Evolutionary conservation across 1,284 basidiomycete genomes (phyloP), one percentile per base, ranked within the genome.

Genomic region (Austropuccinia psidii): DNA sequence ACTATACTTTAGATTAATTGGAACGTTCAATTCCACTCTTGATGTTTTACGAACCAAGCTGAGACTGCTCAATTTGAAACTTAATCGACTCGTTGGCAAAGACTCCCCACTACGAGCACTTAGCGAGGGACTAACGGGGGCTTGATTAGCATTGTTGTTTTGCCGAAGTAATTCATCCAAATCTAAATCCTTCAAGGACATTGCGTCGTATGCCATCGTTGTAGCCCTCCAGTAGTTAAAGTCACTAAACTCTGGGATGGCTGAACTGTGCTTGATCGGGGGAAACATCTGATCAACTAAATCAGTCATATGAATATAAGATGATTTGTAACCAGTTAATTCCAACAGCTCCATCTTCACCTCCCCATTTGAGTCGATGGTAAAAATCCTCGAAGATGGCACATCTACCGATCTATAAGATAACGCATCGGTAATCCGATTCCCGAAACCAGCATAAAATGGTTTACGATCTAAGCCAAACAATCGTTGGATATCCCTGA

Each of bases 241-340:
- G 81, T 98, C 95, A 21, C 93, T 97, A 80, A 86, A 98, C 80
- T 96, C 93, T 0, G 91, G 88, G 78, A 92, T 87, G n/a, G 69
- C 55, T n/a, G 31, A 47, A 61, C 47, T 49, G 31, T 45, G 58
- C 37, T 77, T 77, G 75, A 98, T 92, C 0, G 95, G 93, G 31
- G 96, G 96, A 84, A 99, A 99, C 89, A 97, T 95, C 81, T 97
- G 94, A 37, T 99, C 94, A 37, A 99, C 96, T 17, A 98, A 86
- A 81, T 98, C 95, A 19, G 95, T 97, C 93, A 95, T 97, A 80
- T 93, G 89, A 76, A 93, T 94, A 81, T 94, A 92, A 86, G 91
- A 93, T 37, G 93, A 96, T 80, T 95, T 97, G 84, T 98, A 97
- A 0, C 95, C 95, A 0, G 94, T 93, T 27, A 95, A 83, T 79